Evolutionary conservation across 2,329 filamentous ascomycete species (phyloP).

Genomic region (Cladosporium sp.): DNA sequence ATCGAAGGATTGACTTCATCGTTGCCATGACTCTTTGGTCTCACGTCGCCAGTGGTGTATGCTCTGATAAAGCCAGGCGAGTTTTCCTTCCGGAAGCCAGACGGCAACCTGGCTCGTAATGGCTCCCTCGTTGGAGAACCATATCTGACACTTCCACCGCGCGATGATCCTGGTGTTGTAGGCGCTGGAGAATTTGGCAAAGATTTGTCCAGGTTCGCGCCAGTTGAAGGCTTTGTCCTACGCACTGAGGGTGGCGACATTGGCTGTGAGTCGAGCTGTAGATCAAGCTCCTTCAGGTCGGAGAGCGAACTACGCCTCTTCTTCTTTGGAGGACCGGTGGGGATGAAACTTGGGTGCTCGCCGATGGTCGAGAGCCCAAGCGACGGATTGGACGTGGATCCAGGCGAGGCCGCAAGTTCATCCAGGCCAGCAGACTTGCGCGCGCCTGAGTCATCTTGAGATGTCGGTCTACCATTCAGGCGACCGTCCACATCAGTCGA

Average conservation of each 20-base stretch:
- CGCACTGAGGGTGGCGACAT: constrained; percentile 28
- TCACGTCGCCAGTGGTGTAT: constrained; percentile 21
- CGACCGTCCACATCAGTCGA: constrained; percentile 71
- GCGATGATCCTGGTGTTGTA: constrained; percentile 38
- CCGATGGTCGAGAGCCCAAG: constrained; percentile 52
- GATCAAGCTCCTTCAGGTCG: constrained; percentile 73
- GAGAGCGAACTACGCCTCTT: constrained; percentile 91
- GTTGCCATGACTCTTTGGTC: constrained; percentile 33
- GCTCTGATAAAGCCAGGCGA: constrained; percentile 37
- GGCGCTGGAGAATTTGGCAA: constrained; percentile 40
- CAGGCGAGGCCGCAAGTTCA: constrained; percentile 29
- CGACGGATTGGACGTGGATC: constrained; percentile 27
- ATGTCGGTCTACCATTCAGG: constrained; percentile 52
- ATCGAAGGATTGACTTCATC: constrained; percentile 17
- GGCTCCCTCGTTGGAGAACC: constrained; percentile 41
- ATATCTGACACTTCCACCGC: constrained; percentile 39
- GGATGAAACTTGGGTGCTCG: constrained; percentile 46
- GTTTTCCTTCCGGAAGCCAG: constrained; percentile 46
- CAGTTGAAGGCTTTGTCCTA: constrained; percentile 23
- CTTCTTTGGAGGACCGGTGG: constrained; percentile 57
- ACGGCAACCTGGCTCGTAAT: constrained; percentile 36
- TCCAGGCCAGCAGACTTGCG: constrained; percentile 41
- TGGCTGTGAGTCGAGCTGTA: constrained; percentile 25
- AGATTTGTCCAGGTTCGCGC: constrained; percentile 27
- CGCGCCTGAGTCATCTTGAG: constrained; percentile 52